Conservation (phyloP, 2,329 filamentous ascomycete species). For the Bipolaris gigantea region DNA sequence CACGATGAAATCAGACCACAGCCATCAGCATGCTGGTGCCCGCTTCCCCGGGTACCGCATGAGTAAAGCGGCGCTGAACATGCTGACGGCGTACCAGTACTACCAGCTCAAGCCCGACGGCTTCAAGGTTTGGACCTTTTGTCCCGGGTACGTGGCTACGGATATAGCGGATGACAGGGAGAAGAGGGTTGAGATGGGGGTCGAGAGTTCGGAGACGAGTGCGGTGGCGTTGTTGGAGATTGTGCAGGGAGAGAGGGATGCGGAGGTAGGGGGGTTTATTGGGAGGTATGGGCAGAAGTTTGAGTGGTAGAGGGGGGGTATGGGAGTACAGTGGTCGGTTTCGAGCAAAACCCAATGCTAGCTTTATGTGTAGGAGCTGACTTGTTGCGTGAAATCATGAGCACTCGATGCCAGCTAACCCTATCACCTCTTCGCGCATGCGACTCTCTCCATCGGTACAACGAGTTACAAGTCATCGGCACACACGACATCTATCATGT, state of each 20-base stretch:
- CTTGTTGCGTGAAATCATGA: no score
- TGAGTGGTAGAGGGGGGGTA: constrained; percentile 19
- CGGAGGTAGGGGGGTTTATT: constrained; percentile 31
- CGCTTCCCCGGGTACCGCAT: constrained; percentile 33
- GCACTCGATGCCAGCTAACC: no score
- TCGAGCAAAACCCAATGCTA: constrained; percentile 9
- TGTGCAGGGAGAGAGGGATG: constrained; percentile 36
- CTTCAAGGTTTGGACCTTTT: constrained; percentile 36
- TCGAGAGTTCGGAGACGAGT: constrained; percentile 37
- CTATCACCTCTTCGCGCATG: no score
- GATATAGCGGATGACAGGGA: constrained; percentile 29
- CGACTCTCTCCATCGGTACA: constrained; percentile 21
- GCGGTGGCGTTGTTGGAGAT: constrained; percentile 38
- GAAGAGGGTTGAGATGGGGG: constrained; percentile 13
- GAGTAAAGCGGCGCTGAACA: constrained; percentile 44
- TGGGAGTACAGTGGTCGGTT: background rate
- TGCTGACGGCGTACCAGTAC: constrained; percentile 42
- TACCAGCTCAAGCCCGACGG: constrained; percentile 41
- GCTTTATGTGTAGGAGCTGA: constrained; percentile 14
- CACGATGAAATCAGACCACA: constrained; percentile 20
- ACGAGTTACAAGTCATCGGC: constrained; percentile 56
- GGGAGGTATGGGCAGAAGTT: constrained; percentile 22
- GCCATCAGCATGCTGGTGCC: background rate
- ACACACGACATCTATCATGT: constrained; percentile 58
- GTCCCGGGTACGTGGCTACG: constrained; percentile 38